Conservation (phyloP, 306 rosid species). For the Gastrolobium bilobum region DNA sequence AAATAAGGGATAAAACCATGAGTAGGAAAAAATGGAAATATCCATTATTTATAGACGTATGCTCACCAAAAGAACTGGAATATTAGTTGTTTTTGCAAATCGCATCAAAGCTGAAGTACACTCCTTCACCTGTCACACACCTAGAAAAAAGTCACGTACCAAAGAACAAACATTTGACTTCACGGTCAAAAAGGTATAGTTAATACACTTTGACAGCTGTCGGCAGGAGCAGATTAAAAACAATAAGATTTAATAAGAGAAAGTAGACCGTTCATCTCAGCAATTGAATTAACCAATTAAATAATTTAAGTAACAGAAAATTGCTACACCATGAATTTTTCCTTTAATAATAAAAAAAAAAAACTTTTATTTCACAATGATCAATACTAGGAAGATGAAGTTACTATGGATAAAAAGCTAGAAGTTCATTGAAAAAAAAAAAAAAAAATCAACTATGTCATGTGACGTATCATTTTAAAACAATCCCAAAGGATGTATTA, state of each 20-base stretch:
- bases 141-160: conserved; percentile 44
- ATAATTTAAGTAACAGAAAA: conserved; percentile 33
- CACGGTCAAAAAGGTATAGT: conserved; percentile 16
- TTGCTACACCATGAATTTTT: conserved; percentile 10
- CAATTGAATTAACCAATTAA: conserved; percentile 32
- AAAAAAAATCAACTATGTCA: not conserved
- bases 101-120: conserved; percentile 88
- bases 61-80: conserved; percentile 86
- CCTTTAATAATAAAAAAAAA: not conserved
- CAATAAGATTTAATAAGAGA: conserved; percentile 16
- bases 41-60: not conserved
- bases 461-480: conserved; percentile 6
- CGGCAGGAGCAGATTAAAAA: conserved; percentile 40
- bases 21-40: conserved; percentile 32
- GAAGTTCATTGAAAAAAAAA: conserved; percentile 32
- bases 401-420: conserved; percentile 13
- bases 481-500: not conserved
- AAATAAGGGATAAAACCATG: conserved; percentile 7
- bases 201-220: conserved; percentile 22
- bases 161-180: conserved; percentile 30
- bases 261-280: conserved; percentile 24
- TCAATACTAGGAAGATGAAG: conserved; percentile 31
- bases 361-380: conserved; percentile 28
- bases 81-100: conserved; percentile 82
- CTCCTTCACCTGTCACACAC: conserved; percentile 82